These are phyloP conservation scores for Amanita fuliginea DNA, from an alignment of 768 basidiomycete species.

Conservation along the genomic window DNA sequence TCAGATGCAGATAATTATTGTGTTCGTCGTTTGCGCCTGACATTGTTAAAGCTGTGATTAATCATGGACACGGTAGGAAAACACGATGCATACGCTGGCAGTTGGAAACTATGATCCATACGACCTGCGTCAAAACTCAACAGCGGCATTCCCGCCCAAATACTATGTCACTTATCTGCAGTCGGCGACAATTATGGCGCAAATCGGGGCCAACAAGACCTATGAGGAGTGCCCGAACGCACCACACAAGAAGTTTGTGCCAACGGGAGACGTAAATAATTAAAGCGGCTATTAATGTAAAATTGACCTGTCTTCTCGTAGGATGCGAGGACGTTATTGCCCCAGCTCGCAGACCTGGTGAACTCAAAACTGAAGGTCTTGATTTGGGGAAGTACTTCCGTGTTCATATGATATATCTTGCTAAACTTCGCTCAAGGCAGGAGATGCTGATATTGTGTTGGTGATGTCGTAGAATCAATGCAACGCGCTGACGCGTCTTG, in stretches of 20 bases:
- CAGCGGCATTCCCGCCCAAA: slow-evolving; percentile 43
- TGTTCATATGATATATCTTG: slow-evolving; percentile 11
- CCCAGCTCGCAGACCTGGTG: slow-evolving; percentile 34
- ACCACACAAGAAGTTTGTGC: slow-evolving; percentile 28
- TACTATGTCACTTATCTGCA: slow-evolving; percentile 40
- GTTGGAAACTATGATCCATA: slow-evolving; percentile 41
- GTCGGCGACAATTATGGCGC: slow-evolving; percentile 19
- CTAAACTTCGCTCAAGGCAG: slow-evolving; percentile 20
- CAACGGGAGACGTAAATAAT: slow-evolving; percentile 44
- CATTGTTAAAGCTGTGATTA: neutral
- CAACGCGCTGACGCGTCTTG: neutral
- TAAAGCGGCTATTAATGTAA: neutral
- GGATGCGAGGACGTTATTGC: slow-evolving; percentile 44
- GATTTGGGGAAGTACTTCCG: slow-evolving; percentile 28
- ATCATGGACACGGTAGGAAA: slow-evolving; percentile 18
- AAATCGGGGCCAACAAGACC: slow-evolving; percentile 40
- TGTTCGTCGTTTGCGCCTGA: slow-evolving; percentile 21
- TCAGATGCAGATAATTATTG: slow-evolving; percentile 41
- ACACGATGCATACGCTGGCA: slow-evolving; percentile 38
- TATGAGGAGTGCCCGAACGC: slow-evolving; percentile 41
- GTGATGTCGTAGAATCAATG: slow-evolving; percentile 2
- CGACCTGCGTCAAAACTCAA: slow-evolving; percentile 47
- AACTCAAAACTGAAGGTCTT: slow-evolving; percentile 29
- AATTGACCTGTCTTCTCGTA: slow-evolving; percentile 10
- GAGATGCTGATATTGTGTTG: slow-evolving; percentile 43